Percentiles rank a stretch among this genome's conserved stretches.
Evolutionary conservation across 306 rosid genomes (phyloP).

Genomic region (Biancaea sappan): DNA sequence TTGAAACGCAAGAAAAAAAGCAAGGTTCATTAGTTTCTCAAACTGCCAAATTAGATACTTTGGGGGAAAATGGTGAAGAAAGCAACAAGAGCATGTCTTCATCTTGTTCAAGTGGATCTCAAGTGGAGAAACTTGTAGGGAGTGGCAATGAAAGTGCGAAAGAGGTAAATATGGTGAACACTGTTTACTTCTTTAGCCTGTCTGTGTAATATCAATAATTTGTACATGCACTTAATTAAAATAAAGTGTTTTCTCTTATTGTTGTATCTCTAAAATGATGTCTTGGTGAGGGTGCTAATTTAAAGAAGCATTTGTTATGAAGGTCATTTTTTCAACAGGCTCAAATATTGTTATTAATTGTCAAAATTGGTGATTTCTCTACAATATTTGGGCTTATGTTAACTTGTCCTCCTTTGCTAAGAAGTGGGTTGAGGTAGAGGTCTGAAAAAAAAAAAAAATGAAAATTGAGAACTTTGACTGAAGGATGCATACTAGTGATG

Average conservation of each 20-base stretch:
- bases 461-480: constrained; percentile 15
- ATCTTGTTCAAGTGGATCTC: constrained; percentile 53
- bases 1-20: constrained; percentile 44
- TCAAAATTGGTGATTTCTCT: constrained; percentile 25
- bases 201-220: constrained; percentile 6
- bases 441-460: constrained; percentile 15
- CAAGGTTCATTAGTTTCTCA: constrained; percentile 38
- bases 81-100: constrained; percentile 47
- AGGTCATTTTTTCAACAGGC: constrained; percentile 20
- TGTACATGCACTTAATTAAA: constrained; percentile 8
- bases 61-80: constrained; percentile 72
- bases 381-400: constrained; percentile 16
- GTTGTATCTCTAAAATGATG: not conserved
- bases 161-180: constrained; percentile 55
- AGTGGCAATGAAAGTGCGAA: constrained; percentile 50
- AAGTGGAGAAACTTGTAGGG: constrained; percentile 36
- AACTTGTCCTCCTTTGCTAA: constrained; percentile 15
- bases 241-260: constrained; percentile 20
- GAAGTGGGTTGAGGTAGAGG: constrained; percentile 18
- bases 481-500: not conserved
- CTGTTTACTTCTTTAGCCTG: constrained; percentile 26
- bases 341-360: not conserved
- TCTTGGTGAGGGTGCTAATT: constrained; percentile 13
- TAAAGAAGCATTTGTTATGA: not conserved
- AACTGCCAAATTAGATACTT: constrained; percentile 51